Conservation (phyloP, 768 basidiomycete genomes). For the Melanogaster broomeanus region DNA sequence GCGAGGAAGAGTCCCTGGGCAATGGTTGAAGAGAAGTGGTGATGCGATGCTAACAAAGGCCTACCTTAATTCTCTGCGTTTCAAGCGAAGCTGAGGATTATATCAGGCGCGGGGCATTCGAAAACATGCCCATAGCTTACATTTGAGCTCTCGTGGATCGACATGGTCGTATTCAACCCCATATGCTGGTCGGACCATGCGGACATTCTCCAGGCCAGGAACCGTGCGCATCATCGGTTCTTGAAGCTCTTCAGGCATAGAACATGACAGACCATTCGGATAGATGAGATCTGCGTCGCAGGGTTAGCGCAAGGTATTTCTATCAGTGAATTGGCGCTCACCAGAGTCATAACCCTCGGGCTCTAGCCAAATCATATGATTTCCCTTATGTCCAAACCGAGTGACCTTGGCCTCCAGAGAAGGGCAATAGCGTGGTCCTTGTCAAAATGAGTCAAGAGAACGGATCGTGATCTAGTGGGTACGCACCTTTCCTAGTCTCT, state of each 20-base stretch:
- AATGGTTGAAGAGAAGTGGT: not conserved
- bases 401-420: conserved; percentile 86
- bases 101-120: not conserved
- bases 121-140: conserved; percentile 43
- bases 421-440: conserved; percentile 91
- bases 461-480: not conserved
- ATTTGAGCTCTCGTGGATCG: conserved; percentile 76
- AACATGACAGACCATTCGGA: conserved; percentile 88
- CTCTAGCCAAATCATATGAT: conserved; percentile 85
- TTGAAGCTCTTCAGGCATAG: conserved; percentile 85
- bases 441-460: not conserved
- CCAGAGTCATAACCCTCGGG: conserved; percentile 92
- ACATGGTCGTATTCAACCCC: conserved; percentile 93
- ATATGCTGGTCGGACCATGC: conserved; percentile 84
- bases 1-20: conserved; percentile 79
- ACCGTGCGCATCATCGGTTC: conserved; percentile 83
- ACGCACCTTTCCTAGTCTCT: conserved; percentile 79
- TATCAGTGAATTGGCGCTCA: conserved; percentile 24
- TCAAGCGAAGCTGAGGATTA: conserved; percentile 66
- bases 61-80: conserved; percentile 77
- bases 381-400: conserved; percentile 69
- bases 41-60: not conserved
- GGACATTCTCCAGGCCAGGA: conserved; percentile 80
- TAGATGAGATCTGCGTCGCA: conserved; percentile 71
- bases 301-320: not conserved